A percentile compares a stretch with the other conserved stretches of the same genome.
These are phyloP conservation scores for Suillus brevipes DNA, from an alignment of 768 basidiomycete genomes.

Conservation along the genomic window DNA sequence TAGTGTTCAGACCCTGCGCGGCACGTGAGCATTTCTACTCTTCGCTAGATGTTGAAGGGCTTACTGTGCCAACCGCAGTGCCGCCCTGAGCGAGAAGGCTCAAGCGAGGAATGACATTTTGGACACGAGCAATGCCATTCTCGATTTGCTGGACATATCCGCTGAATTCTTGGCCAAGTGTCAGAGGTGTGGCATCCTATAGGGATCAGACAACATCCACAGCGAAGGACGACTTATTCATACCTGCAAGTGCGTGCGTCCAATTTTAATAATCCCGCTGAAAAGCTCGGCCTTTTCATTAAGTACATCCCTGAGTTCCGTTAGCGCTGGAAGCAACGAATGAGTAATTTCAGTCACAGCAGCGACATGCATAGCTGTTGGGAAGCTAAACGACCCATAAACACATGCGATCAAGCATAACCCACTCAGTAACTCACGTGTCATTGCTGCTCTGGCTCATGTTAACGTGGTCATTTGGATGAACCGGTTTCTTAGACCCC, in stretches of 20 bases:
- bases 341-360: slow-evolving; percentile 85
- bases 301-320: slow-evolving; percentile 80
- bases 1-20: slow-evolving; percentile 90
- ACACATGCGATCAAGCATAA: background rate
- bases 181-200: slow-evolving; percentile 95
- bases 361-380: slow-evolving; percentile 98
- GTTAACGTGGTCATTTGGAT: slow-evolving; percentile 99
- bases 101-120: slow-evolving; percentile 79
- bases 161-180: slow-evolving; percentile 97
- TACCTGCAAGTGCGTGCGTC: slow-evolving; percentile 92
- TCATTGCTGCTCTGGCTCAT: slow-evolving; percentile 99
- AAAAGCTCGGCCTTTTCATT: slow-evolving; percentile 82
- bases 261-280: slow-evolving; percentile 95
- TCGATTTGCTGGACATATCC: slow-evolving; percentile 95
- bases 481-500: slow-evolving; percentile 95
- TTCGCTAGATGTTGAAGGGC: slow-evolving; percentile 23
- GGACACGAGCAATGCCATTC: slow-evolving; percentile 85
- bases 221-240: slow-evolving; percentile 1
- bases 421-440: slow-evolving; percentile 57
- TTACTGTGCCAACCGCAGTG: slow-evolving; percentile 95
- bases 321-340: slow-evolving; percentile 81
- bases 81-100: slow-evolving; percentile 95
- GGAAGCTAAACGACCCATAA: slow-evolving; percentile 63
- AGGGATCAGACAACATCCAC: slow-evolving; percentile 9
- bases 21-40: slow-evolving; percentile 11